Evolutionary conservation across 257 asterid species (phyloP).

Genomic region (Nicotiana otophora): DNA sequence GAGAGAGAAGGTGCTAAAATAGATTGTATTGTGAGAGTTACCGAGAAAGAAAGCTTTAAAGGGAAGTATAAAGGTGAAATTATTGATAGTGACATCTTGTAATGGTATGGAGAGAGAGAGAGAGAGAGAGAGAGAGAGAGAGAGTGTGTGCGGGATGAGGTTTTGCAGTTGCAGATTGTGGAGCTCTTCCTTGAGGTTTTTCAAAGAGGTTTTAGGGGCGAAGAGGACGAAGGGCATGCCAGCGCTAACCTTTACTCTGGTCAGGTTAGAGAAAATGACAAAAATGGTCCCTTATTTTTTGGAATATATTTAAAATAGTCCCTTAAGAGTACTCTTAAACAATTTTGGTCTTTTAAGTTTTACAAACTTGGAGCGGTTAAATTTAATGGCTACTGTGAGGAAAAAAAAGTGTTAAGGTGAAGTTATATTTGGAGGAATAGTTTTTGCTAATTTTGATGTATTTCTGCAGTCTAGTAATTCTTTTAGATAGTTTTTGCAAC

Average conservation of each 20-base stretch:
- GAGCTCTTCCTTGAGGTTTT: neutral
- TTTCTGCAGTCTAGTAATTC: too few species aligned
- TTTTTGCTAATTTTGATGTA: too few species aligned
- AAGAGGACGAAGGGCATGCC: neutral
- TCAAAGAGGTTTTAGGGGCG: neutral
- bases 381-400: neutral
- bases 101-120: neutral
- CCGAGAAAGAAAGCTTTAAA: constrained; percentile 25
- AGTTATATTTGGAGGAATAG: too few species aligned
- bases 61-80: constrained; percentile 29
- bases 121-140: neutral
- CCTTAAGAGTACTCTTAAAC: neutral
- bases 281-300: neutral
- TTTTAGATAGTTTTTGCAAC: too few species aligned
- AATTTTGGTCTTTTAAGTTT: neutral
- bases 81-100: neutral
- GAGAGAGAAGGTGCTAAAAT: neutral
- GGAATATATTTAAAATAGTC: neutral
- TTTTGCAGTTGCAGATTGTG: neutral
- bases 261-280: neutral
- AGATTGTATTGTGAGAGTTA: constrained; percentile 19
- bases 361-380: neutral
- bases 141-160: neutral
- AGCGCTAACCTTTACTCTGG: neutral
- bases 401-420: neutral